Percentiles rank a stretch among this genome's conserved stretches.
Conservation (phyloP, 441 rosid genomes). For the Lepidium campestre region DNA sequence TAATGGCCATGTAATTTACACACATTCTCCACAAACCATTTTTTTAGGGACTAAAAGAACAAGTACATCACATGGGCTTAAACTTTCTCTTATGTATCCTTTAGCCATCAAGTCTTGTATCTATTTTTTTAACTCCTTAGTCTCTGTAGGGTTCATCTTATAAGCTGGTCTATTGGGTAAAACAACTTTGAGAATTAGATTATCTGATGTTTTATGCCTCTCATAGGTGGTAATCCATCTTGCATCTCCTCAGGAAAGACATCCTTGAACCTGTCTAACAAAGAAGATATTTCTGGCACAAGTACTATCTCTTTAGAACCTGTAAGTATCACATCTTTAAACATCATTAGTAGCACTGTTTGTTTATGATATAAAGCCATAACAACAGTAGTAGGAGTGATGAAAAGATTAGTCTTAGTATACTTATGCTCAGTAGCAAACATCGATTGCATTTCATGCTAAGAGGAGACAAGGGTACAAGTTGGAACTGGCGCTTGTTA, state of each 20-base stretch:
- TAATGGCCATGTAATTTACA: too few relatives aligned
- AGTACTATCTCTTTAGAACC: not conserved
- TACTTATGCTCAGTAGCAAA: not conserved
- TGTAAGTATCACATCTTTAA: not conserved
- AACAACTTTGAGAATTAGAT: not conserved
- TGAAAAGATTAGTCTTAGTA: not conserved
- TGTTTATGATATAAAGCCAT: not conserved
- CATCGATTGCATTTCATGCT: rapidly evolving
- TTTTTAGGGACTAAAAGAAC: not conserved
- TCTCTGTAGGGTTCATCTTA: not conserved
- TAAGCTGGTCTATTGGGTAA: not conserved
- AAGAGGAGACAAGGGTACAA: not conserved
- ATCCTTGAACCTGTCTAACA: not conserved
- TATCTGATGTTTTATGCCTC: not conserved
- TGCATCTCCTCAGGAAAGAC: not conserved
- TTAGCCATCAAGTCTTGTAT: not conserved
- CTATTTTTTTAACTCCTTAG: not conserved
- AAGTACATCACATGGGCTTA: not conserved
- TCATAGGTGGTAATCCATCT: not conserved
- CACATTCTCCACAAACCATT: too few relatives aligned
- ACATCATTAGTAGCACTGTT: not conserved
- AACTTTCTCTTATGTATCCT: not conserved
- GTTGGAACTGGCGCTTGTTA: not conserved
- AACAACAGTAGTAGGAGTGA: not conserved
- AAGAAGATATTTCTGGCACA: not conserved